Evolutionary conservation across 371 early-diverging fungal genomes (phyloP), one percentile per base, ranked within the genome.

Genomic region (Blakeslea trispora): DNA sequence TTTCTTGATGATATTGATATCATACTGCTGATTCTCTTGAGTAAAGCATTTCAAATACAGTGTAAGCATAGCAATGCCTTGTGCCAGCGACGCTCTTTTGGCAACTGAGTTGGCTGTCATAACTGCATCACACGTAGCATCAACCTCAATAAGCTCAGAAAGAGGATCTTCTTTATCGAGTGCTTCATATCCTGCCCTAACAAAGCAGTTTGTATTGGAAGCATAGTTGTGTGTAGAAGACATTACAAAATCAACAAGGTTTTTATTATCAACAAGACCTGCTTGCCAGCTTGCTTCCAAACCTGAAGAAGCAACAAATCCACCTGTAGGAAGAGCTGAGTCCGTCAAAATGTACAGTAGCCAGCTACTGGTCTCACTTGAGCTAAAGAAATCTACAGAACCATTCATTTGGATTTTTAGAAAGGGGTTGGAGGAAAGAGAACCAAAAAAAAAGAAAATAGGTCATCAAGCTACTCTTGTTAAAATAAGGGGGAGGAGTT

Each of bases 281-380:
- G 80, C 74, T 66, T 88, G 87, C 51, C 67, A 55, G 9, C 84
- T 81, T 2, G 91, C 87, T 64, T 92, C 92, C 1, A 92, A 81
- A 0, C 92, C 92, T 5, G 89, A 85, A 24, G 92, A 92, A 39
- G 91, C 86, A 9, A 92, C 90, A 61, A 92, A 92, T 0, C 92
- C 92, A 21, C 96, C 94, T 0, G 93, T 94, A 0, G 96, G 96
- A 13, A 96, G 80, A 14, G 93, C 92, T 5, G 94, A 94, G 77
- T 96, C 96, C 9, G 92, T 84, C 22, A 96, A 70, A 61, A 91
- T 85, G 76, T 88, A 90, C 2, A 91, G 81, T 4, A 91, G 74
- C 92, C 91, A 93, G 34, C 79, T 74, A 54, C 76, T 75, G 5
- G 75, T 75, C 34, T 72, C 70, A 53, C 64, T 69, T 1, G 77